These are phyloP conservation scores for Plasmodium berghei DNA, from an alignment of 169 alveolate species.

Conservation along the genomic window DNA sequence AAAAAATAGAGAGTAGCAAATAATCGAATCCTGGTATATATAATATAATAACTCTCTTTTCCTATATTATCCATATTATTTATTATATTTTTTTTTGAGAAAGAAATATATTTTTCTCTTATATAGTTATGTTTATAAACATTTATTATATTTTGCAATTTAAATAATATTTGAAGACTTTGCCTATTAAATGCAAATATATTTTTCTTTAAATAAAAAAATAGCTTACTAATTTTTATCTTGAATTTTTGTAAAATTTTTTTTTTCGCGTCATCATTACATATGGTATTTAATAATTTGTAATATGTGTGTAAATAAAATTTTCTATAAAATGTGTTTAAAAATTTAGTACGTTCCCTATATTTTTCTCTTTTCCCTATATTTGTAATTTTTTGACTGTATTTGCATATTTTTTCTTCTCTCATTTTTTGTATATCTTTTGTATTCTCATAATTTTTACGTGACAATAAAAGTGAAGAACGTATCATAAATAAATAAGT, in stretches of 20 bases:
- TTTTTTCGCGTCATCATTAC: background rate
- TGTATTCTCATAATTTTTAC: background rate
- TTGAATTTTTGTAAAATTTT: conserved; percentile 1
- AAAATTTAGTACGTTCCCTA: background rate
- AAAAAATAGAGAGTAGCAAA: background rate
- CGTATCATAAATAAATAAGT: conserved; percentile 40
- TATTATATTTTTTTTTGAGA: too few relatives aligned
- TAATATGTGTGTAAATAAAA: background rate
- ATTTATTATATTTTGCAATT: conserved; percentile 3
- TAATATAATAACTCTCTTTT: too few relatives aligned
- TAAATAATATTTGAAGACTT: background rate
- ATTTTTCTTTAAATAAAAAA: background rate
- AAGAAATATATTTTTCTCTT: background rate
- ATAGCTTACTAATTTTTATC: background rate
- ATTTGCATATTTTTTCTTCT: too few relatives aligned
- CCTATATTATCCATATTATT: too few relatives aligned
- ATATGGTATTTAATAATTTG: conserved; percentile 4
- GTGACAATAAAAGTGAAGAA: conserved; percentile 4
- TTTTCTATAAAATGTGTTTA: background rate
- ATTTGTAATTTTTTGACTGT: too few relatives aligned
- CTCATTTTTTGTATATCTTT: too few relatives aligned
- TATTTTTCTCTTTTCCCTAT: too few relatives aligned
- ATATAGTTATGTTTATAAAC: background rate
- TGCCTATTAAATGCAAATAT: background rate
- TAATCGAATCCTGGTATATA: too few relatives aligned